Evolutionary conservation across 2,329 filamentous ascomycete species (phyloP).

Genomic region (Blastomyces emzantsi): DNA sequence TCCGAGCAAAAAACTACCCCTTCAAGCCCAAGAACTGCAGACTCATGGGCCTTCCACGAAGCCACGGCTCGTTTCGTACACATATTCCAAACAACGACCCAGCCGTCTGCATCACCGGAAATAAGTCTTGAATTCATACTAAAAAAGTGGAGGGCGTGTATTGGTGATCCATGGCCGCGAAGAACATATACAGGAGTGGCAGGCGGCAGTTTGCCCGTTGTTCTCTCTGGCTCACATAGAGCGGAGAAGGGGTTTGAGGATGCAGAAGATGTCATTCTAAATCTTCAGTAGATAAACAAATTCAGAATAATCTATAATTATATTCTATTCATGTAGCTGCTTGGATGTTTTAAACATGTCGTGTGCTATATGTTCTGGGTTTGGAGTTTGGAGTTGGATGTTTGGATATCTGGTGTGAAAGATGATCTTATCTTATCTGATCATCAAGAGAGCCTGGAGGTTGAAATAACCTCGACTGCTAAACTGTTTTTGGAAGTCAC

Average conservation of each 20-base stretch:
- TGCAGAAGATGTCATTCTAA: not conserved
- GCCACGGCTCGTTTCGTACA: conserved; percentile 69
- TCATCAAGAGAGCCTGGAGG: not conserved
- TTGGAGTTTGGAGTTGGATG: not conserved
- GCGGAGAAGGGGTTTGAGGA: not conserved
- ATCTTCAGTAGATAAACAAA: not conserved
- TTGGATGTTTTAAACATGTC: not conserved
- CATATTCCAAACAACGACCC: conserved; percentile 77
- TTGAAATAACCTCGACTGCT: not conserved
- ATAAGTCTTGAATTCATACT: conserved; percentile 64
- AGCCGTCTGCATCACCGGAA: conserved; percentile 85
- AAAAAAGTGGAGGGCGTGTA: conserved; percentile 69
- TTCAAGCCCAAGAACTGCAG: conserved; percentile 63
- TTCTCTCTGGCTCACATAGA: not conserved
- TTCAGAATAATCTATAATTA: not conserved
- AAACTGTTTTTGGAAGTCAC: not conserved
- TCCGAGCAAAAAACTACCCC: conserved; percentile 48
- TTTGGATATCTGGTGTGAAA: not conserved
- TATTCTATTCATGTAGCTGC: not conserved
- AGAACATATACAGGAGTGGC: conserved; percentile 61
- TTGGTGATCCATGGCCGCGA: conserved; percentile 71
- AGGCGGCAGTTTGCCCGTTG: conserved; percentile 29
- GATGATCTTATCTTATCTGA: conserved; percentile 8
- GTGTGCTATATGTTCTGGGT: not conserved
- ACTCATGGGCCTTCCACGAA: conserved; percentile 79